Base-by-base conservation (phyloP, 2,329 filamentous ascomycete genomes). In the Phaeosphaeria sp. region DNA sequence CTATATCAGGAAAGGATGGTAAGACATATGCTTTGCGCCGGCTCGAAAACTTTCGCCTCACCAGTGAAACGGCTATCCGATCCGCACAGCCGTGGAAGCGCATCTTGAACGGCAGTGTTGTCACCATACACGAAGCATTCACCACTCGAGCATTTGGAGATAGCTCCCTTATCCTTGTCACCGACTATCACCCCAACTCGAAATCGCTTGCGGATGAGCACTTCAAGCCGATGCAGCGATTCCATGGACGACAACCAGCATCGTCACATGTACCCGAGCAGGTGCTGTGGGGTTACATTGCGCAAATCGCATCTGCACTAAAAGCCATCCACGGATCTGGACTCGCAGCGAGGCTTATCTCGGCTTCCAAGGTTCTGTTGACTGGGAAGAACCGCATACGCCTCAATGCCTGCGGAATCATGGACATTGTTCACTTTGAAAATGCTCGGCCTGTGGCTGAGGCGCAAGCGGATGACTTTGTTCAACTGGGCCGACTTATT, bases 111-210 rank as follows among this genome's bases (percentile, higher is more conserved):
- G 90, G 89, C 55, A 92, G 88, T 64, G 87, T 98, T 20, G 94
- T 98, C 27, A 90, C 89, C 0, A 87, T 96, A 9, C 89, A 96
- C 69, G 93, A 97, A 77, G 92, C 92, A 0, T 99, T 99, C 71
- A 99, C 95, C 0, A 96, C 92, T 13, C 85, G 93, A 60, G 91
- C 90, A 23, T 99, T 99, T 76, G 92, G 92, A 54, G 95, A 98
- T 75, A 96, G 92, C 77, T 98, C 95, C 2, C 84, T 99, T 54
- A 90, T 99, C 49, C 90, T 99, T 70, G 93, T 96, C 22, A 95
- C 92, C 60, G 92, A 96, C 75, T 99, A 97, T 72, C 91, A 95
- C 71, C 94, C 95, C 1, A 83, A 95, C 20, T 92, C 94, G 2
- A 96, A 95, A 77, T 97, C 94, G 0, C 84, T 99, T 22, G 87